A percentile compares a stretch with the other conserved stretches of the same genome.
These are phyloP conservation scores for Avicennia marina DNA, from an alignment of 257 asterid species.

Conservation along the genomic window DNA sequence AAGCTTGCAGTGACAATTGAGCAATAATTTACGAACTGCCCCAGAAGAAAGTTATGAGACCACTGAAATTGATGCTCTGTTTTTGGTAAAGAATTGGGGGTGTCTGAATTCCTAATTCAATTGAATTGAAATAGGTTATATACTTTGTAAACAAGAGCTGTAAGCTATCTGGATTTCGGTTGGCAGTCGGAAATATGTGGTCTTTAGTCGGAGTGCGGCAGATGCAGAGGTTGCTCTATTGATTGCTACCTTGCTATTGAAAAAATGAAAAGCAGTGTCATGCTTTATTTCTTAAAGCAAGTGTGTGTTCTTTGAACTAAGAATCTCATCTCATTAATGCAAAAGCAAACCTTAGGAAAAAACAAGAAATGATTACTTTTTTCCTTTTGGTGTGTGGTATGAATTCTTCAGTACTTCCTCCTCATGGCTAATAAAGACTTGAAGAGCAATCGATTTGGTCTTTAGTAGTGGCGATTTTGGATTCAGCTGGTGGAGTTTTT, in stretches of 20 bases:
- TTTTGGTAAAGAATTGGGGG: constrained; percentile 2
- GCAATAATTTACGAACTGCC: constrained; percentile 2
- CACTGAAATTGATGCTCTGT: constrained; percentile 8
- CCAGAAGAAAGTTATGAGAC: neutral
- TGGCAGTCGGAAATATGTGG: constrained; percentile 1
- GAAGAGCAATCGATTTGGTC: neutral
- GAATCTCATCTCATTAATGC: neutral
- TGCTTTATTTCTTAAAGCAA: neutral
- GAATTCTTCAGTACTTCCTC: neutral
- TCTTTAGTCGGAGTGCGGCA: neutral
- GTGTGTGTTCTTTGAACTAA: constrained; percentile 7
- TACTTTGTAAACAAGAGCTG: neutral
- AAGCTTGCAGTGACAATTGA: constrained; percentile 1
- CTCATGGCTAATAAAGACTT: neutral
- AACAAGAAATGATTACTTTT: neutral
- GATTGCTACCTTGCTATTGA: neutral
- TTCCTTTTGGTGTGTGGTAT: neutral
- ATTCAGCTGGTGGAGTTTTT: neutral
- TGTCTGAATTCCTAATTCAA: neutral
- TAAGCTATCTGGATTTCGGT: constrained; percentile 1
- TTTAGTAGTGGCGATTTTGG: neutral
- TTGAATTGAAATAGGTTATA: neutral
- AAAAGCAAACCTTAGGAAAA: neutral
- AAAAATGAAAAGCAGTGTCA: neutral
- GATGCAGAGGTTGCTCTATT: neutral